A percentile compares a stretch with the other conserved stretches of the same genome.
Evolutionary conservation across 2,329 filamentous ascomycete genomes (phyloP).

Genomic region (Monilinia fructicola): DNA sequence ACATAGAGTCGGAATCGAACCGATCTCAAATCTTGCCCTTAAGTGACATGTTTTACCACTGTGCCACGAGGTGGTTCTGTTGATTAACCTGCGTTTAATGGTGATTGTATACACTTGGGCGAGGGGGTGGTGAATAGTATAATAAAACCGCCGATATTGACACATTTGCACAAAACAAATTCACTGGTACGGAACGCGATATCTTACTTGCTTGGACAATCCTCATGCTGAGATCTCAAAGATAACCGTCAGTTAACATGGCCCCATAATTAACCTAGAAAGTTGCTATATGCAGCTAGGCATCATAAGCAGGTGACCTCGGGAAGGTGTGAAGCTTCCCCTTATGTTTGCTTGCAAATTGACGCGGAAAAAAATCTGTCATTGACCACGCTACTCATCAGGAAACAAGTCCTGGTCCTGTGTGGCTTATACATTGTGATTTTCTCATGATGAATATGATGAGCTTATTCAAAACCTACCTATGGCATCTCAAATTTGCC

Average conservation of each 20-base stretch:
- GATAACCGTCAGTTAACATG: background rate
- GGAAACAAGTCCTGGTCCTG: background rate
- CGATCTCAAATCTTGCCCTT: background rate
- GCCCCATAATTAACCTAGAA: background rate
- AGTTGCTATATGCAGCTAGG: background rate
- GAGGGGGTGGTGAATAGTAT: no score
- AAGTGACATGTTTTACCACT: background rate
- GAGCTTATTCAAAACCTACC: background rate
- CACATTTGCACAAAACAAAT: no score
- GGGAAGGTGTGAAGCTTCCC: background rate
- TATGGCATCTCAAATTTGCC: background rate
- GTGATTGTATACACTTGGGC: no score
- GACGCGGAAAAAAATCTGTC: background rate
- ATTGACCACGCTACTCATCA: background rate
- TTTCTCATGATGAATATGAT: background rate
- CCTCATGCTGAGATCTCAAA: background rate
- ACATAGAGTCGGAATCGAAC: background rate
- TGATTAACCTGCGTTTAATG: no score
- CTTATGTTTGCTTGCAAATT: background rate
- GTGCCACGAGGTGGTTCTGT: no score
- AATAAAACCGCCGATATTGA: no score
- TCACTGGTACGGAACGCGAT: no score
- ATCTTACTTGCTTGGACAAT: no score
- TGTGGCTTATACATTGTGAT: background rate
- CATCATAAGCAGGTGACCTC: background rate